A percentile compares a stretch with the other conserved stretches of the same genome.
Conservation (phyloP, 2,329 filamentous ascomycete species). For the Ceratocystiopsis sp. region DNA sequence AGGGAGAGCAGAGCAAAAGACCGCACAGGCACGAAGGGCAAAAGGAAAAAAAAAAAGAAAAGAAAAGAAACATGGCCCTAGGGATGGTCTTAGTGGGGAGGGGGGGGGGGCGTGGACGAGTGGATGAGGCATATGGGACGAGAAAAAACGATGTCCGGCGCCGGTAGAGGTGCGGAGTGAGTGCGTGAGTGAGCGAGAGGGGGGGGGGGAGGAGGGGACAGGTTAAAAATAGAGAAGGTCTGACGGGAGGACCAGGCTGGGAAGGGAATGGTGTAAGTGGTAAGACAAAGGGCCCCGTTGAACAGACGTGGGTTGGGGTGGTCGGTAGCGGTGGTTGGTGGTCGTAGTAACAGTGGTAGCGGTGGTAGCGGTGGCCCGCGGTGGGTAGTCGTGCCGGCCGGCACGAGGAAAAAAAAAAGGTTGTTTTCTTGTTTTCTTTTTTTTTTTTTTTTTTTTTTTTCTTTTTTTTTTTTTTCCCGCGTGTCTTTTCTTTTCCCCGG, state of each 20-base stretch:
- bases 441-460: neutral
- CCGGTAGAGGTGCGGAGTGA: neutral
- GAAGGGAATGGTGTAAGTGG: too few species aligned
- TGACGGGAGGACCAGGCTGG: neutral
- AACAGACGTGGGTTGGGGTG: too few species aligned
- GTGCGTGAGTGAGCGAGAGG: neutral
- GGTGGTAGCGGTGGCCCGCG: too few species aligned
- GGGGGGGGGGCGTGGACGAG: too few species aligned
- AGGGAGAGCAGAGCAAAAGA: too few species aligned
- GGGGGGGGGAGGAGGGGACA: too few species aligned
- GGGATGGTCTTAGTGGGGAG: neutral
- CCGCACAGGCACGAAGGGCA: neutral
- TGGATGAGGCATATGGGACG: neutral
- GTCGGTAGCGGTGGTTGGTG: too few species aligned
- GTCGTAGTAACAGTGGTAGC: too few species aligned
- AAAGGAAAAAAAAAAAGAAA: neutral
- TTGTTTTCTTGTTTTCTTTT: neutral
- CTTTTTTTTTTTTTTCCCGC: neutral
- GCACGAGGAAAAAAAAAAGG: neutral
- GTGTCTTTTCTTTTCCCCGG: neutral
- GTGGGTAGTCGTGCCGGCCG: too few species aligned
- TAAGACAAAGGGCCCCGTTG: too few species aligned
- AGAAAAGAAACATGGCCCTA: neutral
- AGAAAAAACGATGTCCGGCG: too few species aligned
- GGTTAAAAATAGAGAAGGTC: neutral